These are phyloP conservation scores for Cucumis sativus DNA, from an alignment of 306 rosid genomes.

Conservation along the genomic window DNA sequence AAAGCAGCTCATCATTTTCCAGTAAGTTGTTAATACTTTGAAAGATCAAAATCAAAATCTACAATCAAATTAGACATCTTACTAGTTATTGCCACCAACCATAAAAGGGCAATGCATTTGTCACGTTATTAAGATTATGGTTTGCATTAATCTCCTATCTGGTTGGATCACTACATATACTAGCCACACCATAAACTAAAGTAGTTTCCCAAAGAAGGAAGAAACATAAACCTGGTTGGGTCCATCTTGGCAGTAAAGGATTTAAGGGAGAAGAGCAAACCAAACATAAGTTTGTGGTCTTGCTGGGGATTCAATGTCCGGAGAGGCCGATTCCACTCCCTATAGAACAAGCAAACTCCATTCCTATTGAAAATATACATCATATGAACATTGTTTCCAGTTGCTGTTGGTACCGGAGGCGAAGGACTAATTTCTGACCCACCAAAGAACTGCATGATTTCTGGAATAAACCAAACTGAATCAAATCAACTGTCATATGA, in stretches of 20 bases:
- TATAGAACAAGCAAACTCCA: constrained; percentile 83
- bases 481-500: neutral
- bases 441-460: constrained; percentile 86
- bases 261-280: constrained; percentile 87
- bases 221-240: constrained; percentile 30
- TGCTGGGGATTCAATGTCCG: constrained; percentile 72
- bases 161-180: neutral
- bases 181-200: neutral
- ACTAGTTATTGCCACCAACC: neutral
- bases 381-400: constrained; percentile 93
- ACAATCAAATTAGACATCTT: neutral
- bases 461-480: neutral
- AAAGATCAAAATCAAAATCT: neutral
- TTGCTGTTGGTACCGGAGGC: constrained; percentile 64
- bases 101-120: neutral
- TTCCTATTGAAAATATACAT: constrained; percentile 77
- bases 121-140: neutral
- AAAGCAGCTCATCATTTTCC: neutral
- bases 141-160: neutral
- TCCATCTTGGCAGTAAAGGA: constrained; percentile 95
- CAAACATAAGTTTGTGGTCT: constrained; percentile 97
- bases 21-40: neutral
- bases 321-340: constrained; percentile 93
- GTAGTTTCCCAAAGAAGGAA: neutral
- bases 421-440: constrained; percentile 96